Conservation (phyloP, 495 filamentous ascomycete genomes). For the Xylaria telfairii region DNA sequence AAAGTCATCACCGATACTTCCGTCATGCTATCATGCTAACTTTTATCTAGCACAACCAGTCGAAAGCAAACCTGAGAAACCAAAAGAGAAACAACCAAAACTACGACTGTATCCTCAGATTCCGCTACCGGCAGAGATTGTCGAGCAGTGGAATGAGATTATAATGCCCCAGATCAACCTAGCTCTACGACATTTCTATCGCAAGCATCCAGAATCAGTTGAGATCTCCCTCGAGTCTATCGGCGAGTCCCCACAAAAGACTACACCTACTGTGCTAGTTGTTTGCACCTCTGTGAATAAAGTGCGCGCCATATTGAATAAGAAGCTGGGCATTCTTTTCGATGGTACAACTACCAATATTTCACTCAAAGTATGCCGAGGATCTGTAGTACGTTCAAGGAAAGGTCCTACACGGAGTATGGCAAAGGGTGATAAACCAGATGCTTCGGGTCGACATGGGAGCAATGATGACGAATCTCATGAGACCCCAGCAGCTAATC, state of each 20-base stretch:
- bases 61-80: conserved; percentile 27
- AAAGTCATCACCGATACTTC: neutral
- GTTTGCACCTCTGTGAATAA: conserved; percentile 75
- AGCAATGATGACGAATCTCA: conserved; percentile 32
- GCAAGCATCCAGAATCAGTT: conserved; percentile 72
- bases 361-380: conserved; percentile 67
- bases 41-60: neutral
- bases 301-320: conserved; percentile 72
- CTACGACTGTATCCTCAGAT: conserved; percentile 58
- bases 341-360: conserved; percentile 65
- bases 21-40: neutral
- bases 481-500: conserved; percentile 58
- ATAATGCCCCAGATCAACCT: conserved; percentile 74
- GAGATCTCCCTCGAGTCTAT: conserved; percentile 77
- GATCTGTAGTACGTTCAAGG: conserved; percentile 70
- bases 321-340: conserved; percentile 63
- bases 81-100: conserved; percentile 42
- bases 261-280: conserved; percentile 76
- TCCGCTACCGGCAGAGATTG: conserved; percentile 62
- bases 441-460: conserved; percentile 17
- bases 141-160: conserved; percentile 73
- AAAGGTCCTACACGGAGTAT: conserved; percentile 50
- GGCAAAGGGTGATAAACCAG: conserved; percentile 33
- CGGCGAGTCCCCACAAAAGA: conserved; percentile 67
- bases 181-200: conserved; percentile 64